Evolutionary conservation across 257 asterid genomes (phyloP), one percentile per base, ranked within the genome.

Genomic region (Eustoma russellianum): DNA sequence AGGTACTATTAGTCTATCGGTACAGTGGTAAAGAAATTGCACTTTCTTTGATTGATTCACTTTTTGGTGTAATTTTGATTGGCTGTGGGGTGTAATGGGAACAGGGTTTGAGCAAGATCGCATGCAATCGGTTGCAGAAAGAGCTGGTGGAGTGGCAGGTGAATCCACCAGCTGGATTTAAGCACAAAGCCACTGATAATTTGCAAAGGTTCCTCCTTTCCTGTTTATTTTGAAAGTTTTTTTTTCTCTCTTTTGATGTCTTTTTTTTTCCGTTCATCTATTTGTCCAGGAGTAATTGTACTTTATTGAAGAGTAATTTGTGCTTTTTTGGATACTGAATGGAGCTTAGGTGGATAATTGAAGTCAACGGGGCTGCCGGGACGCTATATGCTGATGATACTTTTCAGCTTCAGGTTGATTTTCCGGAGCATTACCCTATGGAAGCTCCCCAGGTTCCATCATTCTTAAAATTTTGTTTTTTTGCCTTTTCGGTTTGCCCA

Each of bases 61-160:
- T 24, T 24, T 24, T 24, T 24, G 30, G 3, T 24, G 30, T 24
- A 24, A 24, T 24, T 24, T 24, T 24, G 30, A 24, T 24, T 24
- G 30, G 3, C 30, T 24, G 30, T 24, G 30, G 30, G 30, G 13
- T 18, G 40, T 49, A n/a, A 49, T 46, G 54, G 33, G 48, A 11
- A 54, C 59, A 91, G 98, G 82, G 82, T 34, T 68, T 91, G 80
- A 91, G 98, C 93, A 91, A 91, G 92, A 87, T 87, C 85, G 97
- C 98, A 3, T 70, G 93, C 78, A 88, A 88, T 68, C 95, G 98
- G 63, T 70, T 87, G 52, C 98, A 91, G 85, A 91, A 91, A 51
- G 98, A 91, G 76, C 79, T 91, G 69, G 73, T 70, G 74, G 98
- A 87, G 81, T 91, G 98, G 98, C 95, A 87, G 80, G 79, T 79